Evolutionary conservation across 441 rosid genomes (phyloP).

Genomic region (Omphalea diandra): DNA sequence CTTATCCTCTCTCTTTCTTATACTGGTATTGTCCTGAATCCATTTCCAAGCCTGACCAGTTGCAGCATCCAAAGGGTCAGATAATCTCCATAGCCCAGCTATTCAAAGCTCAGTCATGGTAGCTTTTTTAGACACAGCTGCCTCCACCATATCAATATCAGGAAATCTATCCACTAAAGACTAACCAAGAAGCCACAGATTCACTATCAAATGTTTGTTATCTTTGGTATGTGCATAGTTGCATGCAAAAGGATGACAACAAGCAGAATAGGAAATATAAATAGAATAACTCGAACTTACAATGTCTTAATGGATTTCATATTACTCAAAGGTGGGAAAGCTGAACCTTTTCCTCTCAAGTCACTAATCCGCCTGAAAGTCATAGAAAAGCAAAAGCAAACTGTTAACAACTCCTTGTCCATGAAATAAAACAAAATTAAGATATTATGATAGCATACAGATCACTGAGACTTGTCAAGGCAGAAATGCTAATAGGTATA

Average conservation of each 20-base stretch:
- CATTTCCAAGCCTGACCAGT: too few species aligned
- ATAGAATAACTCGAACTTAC: slow-evolving; percentile 45
- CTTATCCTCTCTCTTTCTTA: too few species aligned
- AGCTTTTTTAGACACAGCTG: too few species aligned
- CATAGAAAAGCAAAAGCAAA: slow-evolving; percentile 15
- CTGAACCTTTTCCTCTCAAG: slow-evolving; percentile 52
- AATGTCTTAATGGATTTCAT: slow-evolving; percentile 63
- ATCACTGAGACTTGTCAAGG: slow-evolving; percentile 61
- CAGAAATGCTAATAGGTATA: slow-evolving; percentile 66
- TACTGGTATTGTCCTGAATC: too few species aligned
- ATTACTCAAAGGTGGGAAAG: slow-evolving; percentile 54
- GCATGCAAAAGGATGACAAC: background rate
- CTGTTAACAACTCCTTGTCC: slow-evolving; percentile 3
- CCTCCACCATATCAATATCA: too few species aligned
- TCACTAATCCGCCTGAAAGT: slow-evolving; percentile 77
- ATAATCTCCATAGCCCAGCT: too few species aligned
- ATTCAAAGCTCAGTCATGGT: too few species aligned
- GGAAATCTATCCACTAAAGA: too few species aligned
- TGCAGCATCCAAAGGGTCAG: too few species aligned
- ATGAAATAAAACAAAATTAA: slow-evolving; percentile 7
- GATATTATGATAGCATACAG: slow-evolving; percentile 47
- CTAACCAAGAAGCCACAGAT: too few species aligned
- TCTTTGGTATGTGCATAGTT: too few species aligned
- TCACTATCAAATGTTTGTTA: too few species aligned
- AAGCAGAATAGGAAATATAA: background rate